Evolutionary conservation across 129 eudicot genomes (phyloP).

Genomic region (Saposhnikovia divaricata): DNA sequence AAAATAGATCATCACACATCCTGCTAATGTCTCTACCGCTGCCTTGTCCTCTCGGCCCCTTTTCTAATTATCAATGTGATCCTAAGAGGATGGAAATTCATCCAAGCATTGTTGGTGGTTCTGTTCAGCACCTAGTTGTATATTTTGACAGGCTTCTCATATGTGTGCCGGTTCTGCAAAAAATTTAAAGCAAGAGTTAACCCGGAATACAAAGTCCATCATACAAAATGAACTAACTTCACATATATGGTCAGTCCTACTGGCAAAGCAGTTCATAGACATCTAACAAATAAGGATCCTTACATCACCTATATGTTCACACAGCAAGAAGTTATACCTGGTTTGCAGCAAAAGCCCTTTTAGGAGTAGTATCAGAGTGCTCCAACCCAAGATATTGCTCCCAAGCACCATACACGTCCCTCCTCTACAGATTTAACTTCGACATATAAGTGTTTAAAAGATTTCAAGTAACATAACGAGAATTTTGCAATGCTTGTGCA

Average conservation of each 20-base stretch:
- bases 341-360: slow-evolving; percentile 57
- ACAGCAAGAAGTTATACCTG: slow-evolving; percentile 42
- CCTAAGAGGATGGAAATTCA: slow-evolving; percentile 9
- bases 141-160: slow-evolving; percentile 93
- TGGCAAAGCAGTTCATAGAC: background rate
- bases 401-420: slow-evolving; percentile 94
- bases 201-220: background rate
- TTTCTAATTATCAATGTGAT: background rate
- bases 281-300: background rate
- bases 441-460: too few species aligned
- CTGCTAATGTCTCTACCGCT: background rate
- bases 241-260: background rate
- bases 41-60: slow-evolving; percentile 10
- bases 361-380: slow-evolving; percentile 76
- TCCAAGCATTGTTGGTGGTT: background rate
- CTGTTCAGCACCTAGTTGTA: slow-evolving; percentile 43
- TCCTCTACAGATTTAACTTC: slow-evolving; percentile 32
- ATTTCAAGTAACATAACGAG: too few species aligned
- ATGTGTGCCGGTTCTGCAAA: slow-evolving; percentile 91
- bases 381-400: slow-evolving; percentile 97
- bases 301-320: background rate
- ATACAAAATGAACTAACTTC: background rate
- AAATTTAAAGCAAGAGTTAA: background rate
- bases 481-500: slow-evolving; percentile 4
- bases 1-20: background rate